Conservation (phyloP, 148 eudicot genomes). For the Vaccinium darrowii region DNA sequence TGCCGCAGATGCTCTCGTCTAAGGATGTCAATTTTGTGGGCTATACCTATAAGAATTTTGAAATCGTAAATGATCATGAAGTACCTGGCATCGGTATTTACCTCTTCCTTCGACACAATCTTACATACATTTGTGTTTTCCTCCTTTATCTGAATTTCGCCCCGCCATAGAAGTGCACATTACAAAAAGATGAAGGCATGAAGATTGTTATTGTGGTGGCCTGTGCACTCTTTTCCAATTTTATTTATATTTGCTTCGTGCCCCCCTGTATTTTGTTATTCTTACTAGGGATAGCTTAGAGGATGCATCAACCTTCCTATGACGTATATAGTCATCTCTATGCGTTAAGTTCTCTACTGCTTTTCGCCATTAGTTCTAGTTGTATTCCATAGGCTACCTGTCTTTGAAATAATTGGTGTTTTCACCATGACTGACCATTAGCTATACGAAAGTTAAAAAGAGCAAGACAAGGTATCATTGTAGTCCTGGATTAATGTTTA, state of each 20-base stretch:
- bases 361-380: neutral
- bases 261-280: neutral
- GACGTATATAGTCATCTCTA: neutral
- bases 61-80: constrained; percentile 87
- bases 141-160: neutral
- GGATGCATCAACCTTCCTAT: neutral
- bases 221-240: neutral
- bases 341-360: neutral
- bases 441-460: neutral
- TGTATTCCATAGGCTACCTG: neutral
- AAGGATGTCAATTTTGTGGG: constrained; percentile 94
- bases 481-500: too few relatives aligned
- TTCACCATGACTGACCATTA: neutral
- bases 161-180: neutral
- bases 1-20: constrained; percentile 81
- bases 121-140: neutral
- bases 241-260: neutral
- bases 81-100: constrained; percentile 76
- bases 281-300: neutral
- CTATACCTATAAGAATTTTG: constrained; percentile 89
- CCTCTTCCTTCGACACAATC: neutral
- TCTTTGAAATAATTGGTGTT: neutral
- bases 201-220: neutral
- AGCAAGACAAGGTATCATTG: neutral
- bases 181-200: neutral